These are phyloP conservation scores for Magnolia kwangsiensis DNA, from an alignment of 164 flowering plant species.

Conservation along the genomic window DNA sequence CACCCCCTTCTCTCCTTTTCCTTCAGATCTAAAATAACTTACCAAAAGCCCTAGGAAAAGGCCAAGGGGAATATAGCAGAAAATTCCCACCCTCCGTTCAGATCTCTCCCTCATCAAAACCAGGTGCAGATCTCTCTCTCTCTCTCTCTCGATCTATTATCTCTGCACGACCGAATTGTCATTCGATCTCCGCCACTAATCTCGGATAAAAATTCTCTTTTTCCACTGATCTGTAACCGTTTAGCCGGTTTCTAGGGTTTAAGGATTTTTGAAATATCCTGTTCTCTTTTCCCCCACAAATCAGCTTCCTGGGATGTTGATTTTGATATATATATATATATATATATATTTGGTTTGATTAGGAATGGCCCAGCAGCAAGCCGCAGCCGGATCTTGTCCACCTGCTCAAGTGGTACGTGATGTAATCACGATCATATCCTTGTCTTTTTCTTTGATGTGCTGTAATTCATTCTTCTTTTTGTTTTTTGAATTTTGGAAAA, in stretches of 20 bases:
- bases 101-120: background rate
- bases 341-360: background rate
- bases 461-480: background rate
- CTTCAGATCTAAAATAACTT: background rate
- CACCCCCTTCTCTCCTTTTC: background rate
- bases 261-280: background rate
- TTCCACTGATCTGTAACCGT: background rate
- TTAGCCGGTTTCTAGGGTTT: background rate
- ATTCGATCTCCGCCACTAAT: background rate
- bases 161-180: background rate
- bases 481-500: background rate
- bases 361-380: constrained; percentile 41
- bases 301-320: background rate
- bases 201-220: background rate
- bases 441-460: background rate
- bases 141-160: background rate
- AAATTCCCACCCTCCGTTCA: background rate
- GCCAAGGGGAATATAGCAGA: background rate
- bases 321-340: background rate
- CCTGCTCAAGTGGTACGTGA: constrained; percentile 40
- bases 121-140: background rate
- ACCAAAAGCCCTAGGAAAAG: background rate
- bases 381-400: constrained; percentile 26
- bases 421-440: background rate
- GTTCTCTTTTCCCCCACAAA: background rate